A percentile compares a stretch with the other conserved stretches of the same genome.
Evolutionary conservation across 2,329 filamentous ascomycete genomes (phyloP).

Genomic region (Claviceps humidiphila): DNA sequence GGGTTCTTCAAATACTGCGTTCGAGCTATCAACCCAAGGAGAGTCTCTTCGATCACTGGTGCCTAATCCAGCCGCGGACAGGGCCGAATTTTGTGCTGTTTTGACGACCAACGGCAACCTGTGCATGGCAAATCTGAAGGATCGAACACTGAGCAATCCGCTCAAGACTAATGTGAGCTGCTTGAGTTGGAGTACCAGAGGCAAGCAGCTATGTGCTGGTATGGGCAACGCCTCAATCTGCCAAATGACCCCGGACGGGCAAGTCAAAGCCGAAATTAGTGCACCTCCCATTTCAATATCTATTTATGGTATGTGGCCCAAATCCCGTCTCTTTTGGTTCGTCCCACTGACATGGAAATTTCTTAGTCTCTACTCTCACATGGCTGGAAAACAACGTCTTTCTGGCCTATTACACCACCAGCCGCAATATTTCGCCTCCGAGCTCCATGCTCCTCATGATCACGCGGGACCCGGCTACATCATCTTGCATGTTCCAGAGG

Average conservation of each 20-base stretch:
- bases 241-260: conserved; percentile 75
- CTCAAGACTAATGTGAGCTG: conserved; percentile 69
- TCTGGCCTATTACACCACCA: conserved; percentile 63
- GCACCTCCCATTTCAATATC: conserved; percentile 54
- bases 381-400: conserved; percentile 89
- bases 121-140: conserved; percentile 68
- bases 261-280: conserved; percentile 64
- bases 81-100: conserved; percentile 63
- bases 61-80: conserved; percentile 67
- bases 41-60: conserved; percentile 59
- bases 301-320: conserved; percentile 47
- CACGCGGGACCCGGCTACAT: conserved; percentile 45
- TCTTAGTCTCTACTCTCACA: conserved; percentile 58
- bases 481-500: conserved; percentile 57
- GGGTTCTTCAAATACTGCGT: conserved; percentile 52
- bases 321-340: conserved; percentile 5
- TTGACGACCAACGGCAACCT: conserved; percentile 72
- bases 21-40: conserved; percentile 66
- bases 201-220: conserved; percentile 85
- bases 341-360: conserved; percentile 8
- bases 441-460: conserved; percentile 69
- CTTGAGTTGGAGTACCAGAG: conserved; percentile 80
- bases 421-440: conserved; percentile 43
- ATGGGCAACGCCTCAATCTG: conserved; percentile 64
- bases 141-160: conserved; percentile 46